A percentile compares a stretch with the other conserved stretches of the same genome.
phyloP scores from a whole-genome alignment of 208 protist genomes.

The Acanthamoeba polyphaga region DNA sequence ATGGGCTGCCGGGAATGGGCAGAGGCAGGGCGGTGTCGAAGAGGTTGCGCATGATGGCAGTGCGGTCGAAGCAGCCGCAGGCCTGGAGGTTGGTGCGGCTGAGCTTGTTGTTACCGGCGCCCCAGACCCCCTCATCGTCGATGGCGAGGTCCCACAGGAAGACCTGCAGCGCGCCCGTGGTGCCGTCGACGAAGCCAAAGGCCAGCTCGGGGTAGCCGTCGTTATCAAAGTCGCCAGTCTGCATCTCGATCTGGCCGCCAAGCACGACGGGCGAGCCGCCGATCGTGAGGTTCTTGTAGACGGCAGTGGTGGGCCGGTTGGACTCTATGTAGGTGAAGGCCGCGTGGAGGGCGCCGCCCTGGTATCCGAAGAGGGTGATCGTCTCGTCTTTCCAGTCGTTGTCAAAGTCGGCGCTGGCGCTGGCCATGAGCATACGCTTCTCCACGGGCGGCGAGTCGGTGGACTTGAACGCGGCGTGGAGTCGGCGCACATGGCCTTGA shows the following conservation, averaged over 20 bases:
- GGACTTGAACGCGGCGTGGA: not conserved
- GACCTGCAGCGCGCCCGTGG: not conserved
- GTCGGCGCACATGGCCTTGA: not conserved
- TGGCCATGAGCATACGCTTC: not conserved
- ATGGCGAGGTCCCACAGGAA: not conserved
- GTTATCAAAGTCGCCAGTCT: not conserved
- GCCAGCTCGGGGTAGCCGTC: slow-evolving; percentile 23
- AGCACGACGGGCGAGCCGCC: not conserved
- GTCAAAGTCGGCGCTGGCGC: not conserved
- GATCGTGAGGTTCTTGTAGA: not conserved
- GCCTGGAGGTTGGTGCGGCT: not conserved
- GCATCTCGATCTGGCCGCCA: not conserved
- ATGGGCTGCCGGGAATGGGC: not conserved
- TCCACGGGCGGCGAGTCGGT: not conserved
- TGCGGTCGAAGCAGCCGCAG: slow-evolving; percentile 4
- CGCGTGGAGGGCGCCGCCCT: not conserved
- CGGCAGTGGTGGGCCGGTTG: not conserved
- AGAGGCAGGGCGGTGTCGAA: not conserved
- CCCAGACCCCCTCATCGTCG: not conserved
- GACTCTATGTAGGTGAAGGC: not conserved
- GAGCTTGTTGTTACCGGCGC: not conserved
- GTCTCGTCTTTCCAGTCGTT: not conserved
- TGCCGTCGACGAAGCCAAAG: slow-evolving; percentile 1
- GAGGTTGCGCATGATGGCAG: slow-evolving; percentile 30
- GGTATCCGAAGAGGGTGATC: not conserved